Conservation (phyloP, 352 stramenopile species). For the Chrysophaeum taylorii region DNA sequence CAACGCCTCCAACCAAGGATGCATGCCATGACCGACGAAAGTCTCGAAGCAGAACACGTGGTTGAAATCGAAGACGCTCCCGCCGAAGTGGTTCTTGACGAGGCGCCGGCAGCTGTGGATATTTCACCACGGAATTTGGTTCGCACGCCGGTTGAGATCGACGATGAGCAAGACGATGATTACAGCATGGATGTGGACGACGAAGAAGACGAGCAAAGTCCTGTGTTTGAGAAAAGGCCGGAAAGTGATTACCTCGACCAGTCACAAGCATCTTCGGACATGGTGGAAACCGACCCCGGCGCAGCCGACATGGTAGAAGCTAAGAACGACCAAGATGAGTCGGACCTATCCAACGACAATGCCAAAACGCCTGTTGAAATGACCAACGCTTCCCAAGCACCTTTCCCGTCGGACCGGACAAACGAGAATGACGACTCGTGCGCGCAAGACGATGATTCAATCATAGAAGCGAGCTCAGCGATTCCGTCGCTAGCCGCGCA, state of each 20-base stretch:
- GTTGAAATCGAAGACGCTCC: too few species aligned
- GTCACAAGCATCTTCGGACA: not conserved
- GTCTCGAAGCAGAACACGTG: not conserved
- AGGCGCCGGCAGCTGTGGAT: too few species aligned
- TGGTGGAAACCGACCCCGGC: too few species aligned
- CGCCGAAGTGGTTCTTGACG: too few species aligned
- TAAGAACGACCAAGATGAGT: not conserved
- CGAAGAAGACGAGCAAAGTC: slow-evolving; percentile 5
- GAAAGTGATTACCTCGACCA: slow-evolving; percentile 7
- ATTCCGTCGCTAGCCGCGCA: slow-evolving; percentile 9
- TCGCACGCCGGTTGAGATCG: not conserved
- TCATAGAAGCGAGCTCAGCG: too few species aligned
- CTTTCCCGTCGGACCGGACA: too few species aligned
- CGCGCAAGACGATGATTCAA: slow-evolving; percentile 1
- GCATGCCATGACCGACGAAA: not conserved
- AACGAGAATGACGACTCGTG: not conserved
- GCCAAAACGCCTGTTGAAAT: not conserved
- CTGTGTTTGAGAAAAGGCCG: not conserved
- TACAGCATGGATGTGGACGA: slow-evolving; percentile 9
- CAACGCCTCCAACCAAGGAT: not conserved
- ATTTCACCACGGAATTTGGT: too few species aligned
- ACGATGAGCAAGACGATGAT: not conserved
- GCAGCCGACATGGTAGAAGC: too few species aligned
- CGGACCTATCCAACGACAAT: slow-evolving; percentile 4
- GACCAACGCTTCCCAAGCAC: not conserved